A percentile compares a stretch with the other conserved stretches of the same genome.
Conservation (phyloP, 371 early-diverging fungal species). For the Thermomucor indicae-seudaticae region DNA sequence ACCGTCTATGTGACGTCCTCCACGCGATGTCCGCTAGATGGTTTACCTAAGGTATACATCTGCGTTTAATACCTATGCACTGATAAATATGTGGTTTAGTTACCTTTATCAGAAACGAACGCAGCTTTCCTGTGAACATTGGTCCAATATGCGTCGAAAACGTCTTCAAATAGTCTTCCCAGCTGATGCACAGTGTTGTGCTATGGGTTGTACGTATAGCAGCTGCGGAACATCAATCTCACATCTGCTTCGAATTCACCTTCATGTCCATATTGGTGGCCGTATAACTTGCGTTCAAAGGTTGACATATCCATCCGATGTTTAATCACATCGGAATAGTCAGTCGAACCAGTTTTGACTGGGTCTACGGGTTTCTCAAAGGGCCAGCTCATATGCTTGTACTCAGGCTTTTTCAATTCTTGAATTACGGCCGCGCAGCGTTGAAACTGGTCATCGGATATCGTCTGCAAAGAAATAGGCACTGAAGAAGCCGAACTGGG, state of each 20-base stretch:
- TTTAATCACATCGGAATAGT: conserved; percentile 83
- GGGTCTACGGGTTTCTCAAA: conserved; percentile 72
- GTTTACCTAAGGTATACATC: too few species aligned
- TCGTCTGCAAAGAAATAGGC: not conserved
- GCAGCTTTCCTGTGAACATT: too few species aligned
- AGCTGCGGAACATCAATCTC: conserved; percentile 48
- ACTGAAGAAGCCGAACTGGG: too few species aligned
- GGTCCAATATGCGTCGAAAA: conserved; percentile 59
- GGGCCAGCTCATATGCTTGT: conserved; percentile 26
- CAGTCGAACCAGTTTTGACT: conserved; percentile 40
- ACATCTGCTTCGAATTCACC: conserved; percentile 47
- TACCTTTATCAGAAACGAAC: too few species aligned
- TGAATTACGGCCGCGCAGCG: conserved; percentile 53
- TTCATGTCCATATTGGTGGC: conserved; percentile 33
- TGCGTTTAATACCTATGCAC: too few species aligned
- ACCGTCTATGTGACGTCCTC: too few species aligned
- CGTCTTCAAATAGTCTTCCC: conserved; percentile 52
- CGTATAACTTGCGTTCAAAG: conserved; percentile 67
- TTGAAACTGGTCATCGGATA: conserved; percentile 58
- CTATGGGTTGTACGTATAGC: conserved; percentile 70
- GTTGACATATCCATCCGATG: conserved; percentile 97
- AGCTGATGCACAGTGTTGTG: conserved; percentile 72
- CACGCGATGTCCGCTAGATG: too few species aligned
- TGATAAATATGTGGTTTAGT: too few species aligned
- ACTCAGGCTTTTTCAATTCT: conserved; percentile 30